A percentile compares a stretch with the other conserved stretches of the same genome.
Evolutionary conservation across 345 rosid genomes (phyloP).

Genomic region (Diplotaxis tenuifolia): DNA sequence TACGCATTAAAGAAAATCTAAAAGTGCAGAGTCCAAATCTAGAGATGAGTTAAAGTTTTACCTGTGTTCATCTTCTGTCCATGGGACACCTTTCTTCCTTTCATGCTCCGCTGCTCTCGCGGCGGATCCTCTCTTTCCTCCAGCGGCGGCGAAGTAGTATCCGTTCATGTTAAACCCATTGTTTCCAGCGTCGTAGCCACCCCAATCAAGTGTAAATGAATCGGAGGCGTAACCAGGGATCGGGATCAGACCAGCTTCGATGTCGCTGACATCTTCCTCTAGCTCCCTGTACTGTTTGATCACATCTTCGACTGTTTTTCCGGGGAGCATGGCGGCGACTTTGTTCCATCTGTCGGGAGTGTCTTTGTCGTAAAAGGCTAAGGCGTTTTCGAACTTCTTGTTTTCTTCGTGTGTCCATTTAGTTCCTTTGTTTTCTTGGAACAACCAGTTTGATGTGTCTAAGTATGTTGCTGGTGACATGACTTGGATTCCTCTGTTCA

Average conservation of each 20-base stretch:
- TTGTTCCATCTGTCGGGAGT: conserved; percentile 87
- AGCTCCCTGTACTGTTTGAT: conserved; percentile 85
- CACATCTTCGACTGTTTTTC: conserved; percentile 85
- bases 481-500: conserved; percentile 61
- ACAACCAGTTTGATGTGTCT: conserved; percentile 66
- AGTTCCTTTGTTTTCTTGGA: conserved; percentile 40
- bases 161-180: conserved; percentile 49
- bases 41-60: conserved; percentile 19
- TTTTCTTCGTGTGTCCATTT: conserved; percentile 92
- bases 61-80: conserved; percentile 70
- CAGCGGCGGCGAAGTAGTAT: conserved; percentile 53
- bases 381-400: conserved; percentile 87
- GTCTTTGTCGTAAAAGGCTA: conserved; percentile 79
- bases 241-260: conserved; percentile 90
- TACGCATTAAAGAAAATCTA: not conserved
- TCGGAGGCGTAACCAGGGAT: conserved; percentile 68
- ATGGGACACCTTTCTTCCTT: conserved; percentile 84
- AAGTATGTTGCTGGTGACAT: conserved; percentile 53
- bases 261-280: conserved; percentile 89
- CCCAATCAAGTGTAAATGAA: conserved; percentile 87
- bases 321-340: conserved; percentile 92
- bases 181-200: conserved; percentile 33
- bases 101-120: conserved; percentile 73
- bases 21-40: conserved; percentile 30
- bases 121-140: conserved; percentile 64